phyloP scores from a whole-genome alignment of 2,329 filamentous ascomycete species.

The Pestalotiopsis sp. region DNA sequence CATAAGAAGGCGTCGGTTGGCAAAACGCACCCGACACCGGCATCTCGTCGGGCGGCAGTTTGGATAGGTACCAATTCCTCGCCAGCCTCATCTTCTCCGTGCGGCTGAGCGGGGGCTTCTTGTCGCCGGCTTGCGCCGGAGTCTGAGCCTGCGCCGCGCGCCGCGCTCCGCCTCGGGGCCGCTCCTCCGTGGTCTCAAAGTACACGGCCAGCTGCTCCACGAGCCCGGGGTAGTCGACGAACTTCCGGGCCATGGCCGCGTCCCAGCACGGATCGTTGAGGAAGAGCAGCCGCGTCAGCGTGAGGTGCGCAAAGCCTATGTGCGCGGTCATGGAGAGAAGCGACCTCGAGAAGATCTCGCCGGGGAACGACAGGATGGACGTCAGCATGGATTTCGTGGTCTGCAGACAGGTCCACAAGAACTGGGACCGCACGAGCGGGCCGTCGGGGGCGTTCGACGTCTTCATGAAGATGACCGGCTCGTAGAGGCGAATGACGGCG shows the following conservation, averaged over 20 bases:
- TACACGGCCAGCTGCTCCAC: background rate
- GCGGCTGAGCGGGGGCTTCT: background rate
- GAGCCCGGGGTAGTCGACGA: background rate
- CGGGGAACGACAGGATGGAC: background rate
- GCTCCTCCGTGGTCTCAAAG: background rate
- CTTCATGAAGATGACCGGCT: background rate
- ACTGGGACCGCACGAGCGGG: background rate
- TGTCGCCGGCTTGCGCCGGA: background rate
- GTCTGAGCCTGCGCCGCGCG: background rate
- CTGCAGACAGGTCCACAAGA: background rate
- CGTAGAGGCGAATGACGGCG: background rate
- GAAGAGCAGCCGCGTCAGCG: background rate
- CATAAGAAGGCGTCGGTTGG: background rate
- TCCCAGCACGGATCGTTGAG: constrained; percentile 2
- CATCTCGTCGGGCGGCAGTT: background rate
- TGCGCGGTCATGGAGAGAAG: background rate
- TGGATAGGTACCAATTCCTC: background rate
- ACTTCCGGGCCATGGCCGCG: background rate
- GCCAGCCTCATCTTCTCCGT: background rate
- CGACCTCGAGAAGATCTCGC: background rate
- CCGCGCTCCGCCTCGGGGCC: background rate
- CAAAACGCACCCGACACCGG: background rate
- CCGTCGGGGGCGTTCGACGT: background rate
- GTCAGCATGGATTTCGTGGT: background rate
- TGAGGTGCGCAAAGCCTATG: background rate